phyloP scores from a whole-genome alignment of 805 yeast species.

The Lipomyces sp. region DNA sequence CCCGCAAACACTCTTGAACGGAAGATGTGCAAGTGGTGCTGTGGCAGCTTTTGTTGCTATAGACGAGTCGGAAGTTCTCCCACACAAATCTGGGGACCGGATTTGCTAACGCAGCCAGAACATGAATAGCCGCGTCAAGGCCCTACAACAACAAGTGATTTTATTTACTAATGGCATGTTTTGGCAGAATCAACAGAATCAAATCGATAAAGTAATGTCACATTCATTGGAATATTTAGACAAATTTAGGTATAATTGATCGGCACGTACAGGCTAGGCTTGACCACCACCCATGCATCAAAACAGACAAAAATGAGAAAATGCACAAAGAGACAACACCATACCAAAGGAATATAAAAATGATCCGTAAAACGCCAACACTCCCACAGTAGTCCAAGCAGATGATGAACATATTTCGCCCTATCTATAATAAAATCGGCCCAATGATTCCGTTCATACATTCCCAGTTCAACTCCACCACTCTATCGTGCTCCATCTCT shows the following conservation, averaged over 20 bases:
- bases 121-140: no score
- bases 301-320: not conserved
- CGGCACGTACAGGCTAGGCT: not conserved
- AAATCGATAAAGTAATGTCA: not conserved
- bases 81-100: no score
- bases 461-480: not conserved
- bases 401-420: not conserved
- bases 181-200: no score
- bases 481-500: not conserved
- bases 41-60: no score
- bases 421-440: not conserved
- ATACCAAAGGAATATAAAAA: not conserved
- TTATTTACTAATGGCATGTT: no score
- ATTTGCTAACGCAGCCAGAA: no score
- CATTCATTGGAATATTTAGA: not conserved
- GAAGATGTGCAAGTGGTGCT: no score
- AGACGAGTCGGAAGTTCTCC: no score
- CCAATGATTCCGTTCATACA: not conserved
- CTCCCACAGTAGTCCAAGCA: not conserved
- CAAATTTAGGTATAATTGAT: not conserved
- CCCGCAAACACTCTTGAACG: no score
- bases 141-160: no score
- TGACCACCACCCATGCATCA: not conserved
- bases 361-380: not conserved
- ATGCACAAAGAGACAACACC: not conserved